phyloP scores from a whole-genome alignment of 176 grass and related monocot species.

The Ensete ventricosum region DNA sequence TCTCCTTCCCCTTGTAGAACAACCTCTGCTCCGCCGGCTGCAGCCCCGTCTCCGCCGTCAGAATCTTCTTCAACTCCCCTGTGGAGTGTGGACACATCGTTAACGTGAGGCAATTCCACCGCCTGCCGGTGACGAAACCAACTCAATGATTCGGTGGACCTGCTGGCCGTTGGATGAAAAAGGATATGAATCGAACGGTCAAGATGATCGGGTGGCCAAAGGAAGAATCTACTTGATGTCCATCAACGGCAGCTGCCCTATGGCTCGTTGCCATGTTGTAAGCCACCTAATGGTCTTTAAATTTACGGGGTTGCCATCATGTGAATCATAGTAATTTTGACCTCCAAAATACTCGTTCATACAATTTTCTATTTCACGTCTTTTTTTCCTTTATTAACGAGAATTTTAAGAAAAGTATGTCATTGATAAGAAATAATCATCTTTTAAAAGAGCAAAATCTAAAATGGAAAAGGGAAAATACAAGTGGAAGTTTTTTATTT shows the following conservation, averaged over 20 bases:
- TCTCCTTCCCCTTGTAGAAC: slow-evolving; percentile 55
- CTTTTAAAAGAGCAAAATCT: too few relatives aligned
- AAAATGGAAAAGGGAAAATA: too few relatives aligned
- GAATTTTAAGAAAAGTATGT: too few relatives aligned
- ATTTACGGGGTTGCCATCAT: too few relatives aligned
- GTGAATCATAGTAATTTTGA: too few relatives aligned
- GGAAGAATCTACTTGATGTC: background rate
- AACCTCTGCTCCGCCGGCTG: slow-evolving; percentile 66
- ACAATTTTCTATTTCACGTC: too few relatives aligned
- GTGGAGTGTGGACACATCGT: background rate
- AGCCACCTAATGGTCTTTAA: too few relatives aligned
- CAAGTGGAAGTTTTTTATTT: too few relatives aligned
- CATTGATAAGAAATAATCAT: too few relatives aligned
- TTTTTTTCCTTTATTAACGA: too few relatives aligned
- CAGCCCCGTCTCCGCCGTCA: slow-evolving; percentile 54
- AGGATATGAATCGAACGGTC: background rate
- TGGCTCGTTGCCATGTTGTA: background rate
- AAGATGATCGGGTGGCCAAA: background rate
- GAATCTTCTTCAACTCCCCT: slow-evolving; percentile 94
- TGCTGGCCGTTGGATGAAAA: background rate
- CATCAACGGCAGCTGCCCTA: background rate
- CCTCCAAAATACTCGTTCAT: too few relatives aligned
- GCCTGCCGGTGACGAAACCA: background rate
- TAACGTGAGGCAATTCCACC: background rate
- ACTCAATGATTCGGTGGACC: background rate